phyloP scores from a whole-genome alignment of 331 rosid genomes.

The Cydonia oblonga region DNA sequence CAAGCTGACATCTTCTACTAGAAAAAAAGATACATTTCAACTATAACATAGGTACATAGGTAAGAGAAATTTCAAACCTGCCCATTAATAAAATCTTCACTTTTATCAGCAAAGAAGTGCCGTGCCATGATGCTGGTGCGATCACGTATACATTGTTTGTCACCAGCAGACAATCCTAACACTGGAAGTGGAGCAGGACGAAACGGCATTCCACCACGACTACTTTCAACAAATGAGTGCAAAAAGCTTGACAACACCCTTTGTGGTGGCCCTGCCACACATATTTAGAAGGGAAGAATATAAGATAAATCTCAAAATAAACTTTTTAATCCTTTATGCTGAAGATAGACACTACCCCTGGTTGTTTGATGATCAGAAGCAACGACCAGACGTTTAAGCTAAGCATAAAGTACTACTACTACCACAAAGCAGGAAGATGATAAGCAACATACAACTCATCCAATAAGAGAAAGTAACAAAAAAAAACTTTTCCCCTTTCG shows the following conservation, averaged over 20 bases:
- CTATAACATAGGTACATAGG: no score
- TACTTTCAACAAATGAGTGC: conserved; percentile 88
- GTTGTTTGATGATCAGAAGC: neutral
- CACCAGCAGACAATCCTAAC: conserved; percentile 86
- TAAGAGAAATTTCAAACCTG: conserved; percentile 46
- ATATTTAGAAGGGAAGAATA: conserved; percentile 7
- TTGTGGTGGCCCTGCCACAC: conserved; percentile 79
- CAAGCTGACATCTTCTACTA: neutral
- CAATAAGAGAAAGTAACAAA: neutral
- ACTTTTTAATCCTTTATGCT: neutral
- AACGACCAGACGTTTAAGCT: neutral
- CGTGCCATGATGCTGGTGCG: conserved; percentile 98
- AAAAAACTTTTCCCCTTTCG: neutral
- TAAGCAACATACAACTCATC: neutral
- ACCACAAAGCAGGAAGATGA: neutral
- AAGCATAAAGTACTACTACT: neutral
- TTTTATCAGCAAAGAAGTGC: conserved; percentile 88
- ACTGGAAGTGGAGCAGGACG: conserved; percentile 74
- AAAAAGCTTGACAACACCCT: conserved; percentile 79
- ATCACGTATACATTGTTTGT: conserved; percentile 86
- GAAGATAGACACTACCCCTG: neutral
- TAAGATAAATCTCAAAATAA: no score
- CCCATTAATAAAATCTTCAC: conserved; percentile 77
- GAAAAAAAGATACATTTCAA: neutral
- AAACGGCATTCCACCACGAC: conserved; percentile 87